phyloP scores from a whole-genome alignment of 345 rosid species.

The Moricandia arvensis region DNA sequence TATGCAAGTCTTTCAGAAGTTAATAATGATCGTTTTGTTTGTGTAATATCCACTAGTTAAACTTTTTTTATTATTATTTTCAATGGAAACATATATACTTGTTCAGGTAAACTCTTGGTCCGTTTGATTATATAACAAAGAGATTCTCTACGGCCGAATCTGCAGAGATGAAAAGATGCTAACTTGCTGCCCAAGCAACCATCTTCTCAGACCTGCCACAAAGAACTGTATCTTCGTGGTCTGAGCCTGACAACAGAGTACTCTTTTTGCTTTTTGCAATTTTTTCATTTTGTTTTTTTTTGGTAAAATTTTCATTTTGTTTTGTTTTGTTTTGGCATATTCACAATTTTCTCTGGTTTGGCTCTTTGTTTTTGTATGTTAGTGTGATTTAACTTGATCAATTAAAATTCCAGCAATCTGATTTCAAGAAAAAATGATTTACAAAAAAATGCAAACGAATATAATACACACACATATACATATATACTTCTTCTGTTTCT shows the following conservation, averaged over 20 bases:
- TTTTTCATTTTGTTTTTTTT: neutral
- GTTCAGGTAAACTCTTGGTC: neutral
- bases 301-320: neutral
- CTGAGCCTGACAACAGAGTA: constrained; percentile 5
- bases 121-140: neutral
- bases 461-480: too few species aligned
- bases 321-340: neutral
- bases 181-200: constrained; percentile 6
- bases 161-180: neutral
- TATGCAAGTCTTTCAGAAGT: neutral
- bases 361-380: neutral
- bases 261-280: neutral
- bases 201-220: neutral
- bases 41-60: neutral
- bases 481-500: too few species aligned
- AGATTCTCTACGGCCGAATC: constrained; percentile 5
- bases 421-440: neutral
- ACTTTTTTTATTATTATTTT: neutral
- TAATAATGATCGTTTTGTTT: neutral
- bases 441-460: neutral
- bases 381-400: neutral
- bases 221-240: neutral
- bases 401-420: neutral
- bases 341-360: neutral
- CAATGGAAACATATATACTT: neutral